Evolutionary conservation across 192 early-diverging fungal species (phyloP), one percentile per base, ranked within the genome.

Genomic region (Chytriomyces hyalinus): DNA sequence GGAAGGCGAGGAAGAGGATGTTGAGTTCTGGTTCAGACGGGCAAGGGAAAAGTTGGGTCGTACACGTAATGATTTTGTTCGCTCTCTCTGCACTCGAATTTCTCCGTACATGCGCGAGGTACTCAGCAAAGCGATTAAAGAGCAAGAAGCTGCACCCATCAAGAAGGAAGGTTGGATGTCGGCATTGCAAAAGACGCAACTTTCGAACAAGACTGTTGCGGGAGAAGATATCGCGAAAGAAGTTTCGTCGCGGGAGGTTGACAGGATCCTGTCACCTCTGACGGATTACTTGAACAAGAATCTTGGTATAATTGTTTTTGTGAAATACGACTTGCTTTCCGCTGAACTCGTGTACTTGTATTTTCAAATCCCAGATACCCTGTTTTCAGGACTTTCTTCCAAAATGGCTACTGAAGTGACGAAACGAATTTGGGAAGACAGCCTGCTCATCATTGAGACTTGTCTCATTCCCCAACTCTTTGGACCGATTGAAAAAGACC

Each of bases 1-100:
- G 80, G 86, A 87, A 67, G 86, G 86, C 46, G 86, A 84, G 60
- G 82, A 83, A 17, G 86, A 87, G 70, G 86, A 87, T 70, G 85
- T 87, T 6, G 86, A 86, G 36, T 87, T 87, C 70, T 87, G 85
- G 83, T 87, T 87, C 65, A 44, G 86, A 10, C 49, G 84, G n/a
- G 76, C 67, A 26, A 87, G 80, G 44, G 85, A 87, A 44, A 70
- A 81, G 44, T 73, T 87, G 24, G 78, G 73, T 13, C 68, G 86
- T 8, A 85, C 85, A 0, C 51, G 85, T 6, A 84, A 87, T 60
- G 83, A 85, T 61, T 87, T 87, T 60, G 70, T 87, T 6, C 77
- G 86, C 7, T 50, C 86, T 6, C 70, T 87, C 20, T 81, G 77
- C 62, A 73, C 76, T n/a, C 79, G 79, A 61, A 84, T 87, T 36